Evolutionary conservation across 2,329 filamentous ascomycete species (phyloP).

Genomic region (Ceratocystis cubensis): DNA sequence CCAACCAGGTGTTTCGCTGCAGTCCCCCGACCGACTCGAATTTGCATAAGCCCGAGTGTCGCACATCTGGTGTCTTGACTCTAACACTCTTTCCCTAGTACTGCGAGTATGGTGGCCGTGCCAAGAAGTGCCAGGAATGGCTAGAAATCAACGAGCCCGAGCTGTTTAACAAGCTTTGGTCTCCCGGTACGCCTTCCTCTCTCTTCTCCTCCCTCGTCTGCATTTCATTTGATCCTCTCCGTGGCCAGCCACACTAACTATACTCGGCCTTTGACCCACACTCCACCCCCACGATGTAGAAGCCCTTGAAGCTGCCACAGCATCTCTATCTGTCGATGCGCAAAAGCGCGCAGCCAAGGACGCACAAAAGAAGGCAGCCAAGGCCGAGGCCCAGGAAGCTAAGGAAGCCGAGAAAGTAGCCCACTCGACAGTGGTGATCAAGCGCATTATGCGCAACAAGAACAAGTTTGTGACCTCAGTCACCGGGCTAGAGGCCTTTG

Average conservation of each 20-base stretch:
- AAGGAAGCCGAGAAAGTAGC: slow-evolving; percentile 74
- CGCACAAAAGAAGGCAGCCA: slow-evolving; percentile 90
- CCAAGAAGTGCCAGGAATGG: slow-evolving; percentile 97
- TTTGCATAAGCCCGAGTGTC: background rate
- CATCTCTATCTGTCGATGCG: slow-evolving; percentile 75
- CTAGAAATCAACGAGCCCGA: slow-evolving; percentile 60
- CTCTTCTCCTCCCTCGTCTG: background rate
- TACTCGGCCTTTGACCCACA: background rate
- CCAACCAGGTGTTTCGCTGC: slow-evolving; percentile 12
- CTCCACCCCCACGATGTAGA: slow-evolving; percentile 35
- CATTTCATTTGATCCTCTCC: background rate
- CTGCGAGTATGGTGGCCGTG: slow-evolving; percentile 94
- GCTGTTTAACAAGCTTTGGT: slow-evolving; percentile 73
- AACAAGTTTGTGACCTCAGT: slow-evolving; percentile 92
- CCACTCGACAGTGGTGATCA: slow-evolving; percentile 73
- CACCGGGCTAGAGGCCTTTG: slow-evolving; percentile 80
- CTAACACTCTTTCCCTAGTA: slow-evolving; percentile 48
- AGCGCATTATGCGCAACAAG: slow-evolving; percentile 96
- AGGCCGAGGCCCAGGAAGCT: slow-evolving; percentile 75
- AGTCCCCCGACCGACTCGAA: slow-evolving; percentile 12
- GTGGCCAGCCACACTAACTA: background rate
- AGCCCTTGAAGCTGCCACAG: slow-evolving; percentile 70
- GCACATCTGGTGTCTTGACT: background rate
- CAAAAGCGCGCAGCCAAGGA: slow-evolving; percentile 94
- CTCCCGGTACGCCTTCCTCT: slow-evolving; percentile 47